Evolutionary conservation across 371 early-diverging fungal genomes (phyloP).

Genomic region (Haplosporangium sp.): DNA sequence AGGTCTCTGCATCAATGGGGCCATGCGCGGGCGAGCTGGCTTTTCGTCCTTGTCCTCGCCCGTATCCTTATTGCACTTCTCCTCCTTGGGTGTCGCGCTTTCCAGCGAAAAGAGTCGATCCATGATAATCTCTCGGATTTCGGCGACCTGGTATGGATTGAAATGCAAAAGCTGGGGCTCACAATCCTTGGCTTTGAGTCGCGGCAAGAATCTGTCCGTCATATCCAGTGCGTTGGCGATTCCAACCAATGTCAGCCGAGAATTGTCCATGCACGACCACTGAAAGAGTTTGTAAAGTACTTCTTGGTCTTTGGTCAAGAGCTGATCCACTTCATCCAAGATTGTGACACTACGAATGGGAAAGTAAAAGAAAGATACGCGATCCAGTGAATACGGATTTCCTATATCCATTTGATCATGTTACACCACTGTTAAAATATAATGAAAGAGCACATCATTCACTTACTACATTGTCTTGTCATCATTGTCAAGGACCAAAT

Average conservation of each 20-base stretch:
- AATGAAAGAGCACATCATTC: not conserved
- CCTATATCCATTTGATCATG: no score
- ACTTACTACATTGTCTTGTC: constrained; percentile 58
- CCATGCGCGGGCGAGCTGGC: constrained; percentile 13
- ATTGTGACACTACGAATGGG: constrained; percentile 70
- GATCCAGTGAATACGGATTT: not conserved
- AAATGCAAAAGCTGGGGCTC: constrained; percentile 85
- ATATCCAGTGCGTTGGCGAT: constrained; percentile 95
- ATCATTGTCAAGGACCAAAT: constrained; percentile 33
- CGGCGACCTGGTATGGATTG: constrained; percentile 81
- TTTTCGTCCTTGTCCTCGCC: constrained; percentile 6
- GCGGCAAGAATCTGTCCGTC: constrained; percentile 86
- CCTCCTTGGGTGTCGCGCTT: not conserved
- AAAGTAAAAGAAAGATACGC: not conserved
- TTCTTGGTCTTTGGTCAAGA: constrained; percentile 80
- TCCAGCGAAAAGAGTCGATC: constrained; percentile 70
- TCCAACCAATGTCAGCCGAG: constrained; percentile 84
- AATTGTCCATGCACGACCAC: constrained; percentile 68
- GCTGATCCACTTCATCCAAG: constrained; percentile 94
- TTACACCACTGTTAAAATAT: no score
- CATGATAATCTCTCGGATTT: constrained; percentile 85
- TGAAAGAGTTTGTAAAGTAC: constrained; percentile 89
- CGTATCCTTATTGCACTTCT: constrained; percentile 10
- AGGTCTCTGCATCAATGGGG: constrained; percentile 77
- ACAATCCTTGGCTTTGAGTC: constrained; percentile 79